Percentiles rank a stretch among this genome's conserved stretches.
phyloP scores from a whole-genome alignment of 768 basidiomycete genomes.

The Lactarius quietus region DNA sequence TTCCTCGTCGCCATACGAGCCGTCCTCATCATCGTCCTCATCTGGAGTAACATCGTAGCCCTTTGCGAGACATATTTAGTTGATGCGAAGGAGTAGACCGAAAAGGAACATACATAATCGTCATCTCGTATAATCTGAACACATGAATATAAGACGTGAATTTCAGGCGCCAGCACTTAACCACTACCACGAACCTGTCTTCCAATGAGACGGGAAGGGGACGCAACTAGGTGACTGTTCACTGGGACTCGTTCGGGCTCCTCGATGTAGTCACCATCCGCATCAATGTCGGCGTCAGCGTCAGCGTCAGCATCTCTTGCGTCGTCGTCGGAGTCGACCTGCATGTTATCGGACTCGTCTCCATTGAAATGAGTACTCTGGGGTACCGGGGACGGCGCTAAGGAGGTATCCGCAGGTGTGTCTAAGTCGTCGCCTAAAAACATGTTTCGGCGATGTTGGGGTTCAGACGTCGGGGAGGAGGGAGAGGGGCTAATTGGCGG shows the following conservation, averaged over 20 bases:
- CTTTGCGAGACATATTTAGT: constrained; percentile 36
- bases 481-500: constrained; percentile 29
- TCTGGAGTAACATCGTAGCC: constrained; percentile 52
- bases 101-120: constrained; percentile 48
- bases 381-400: constrained; percentile 29
- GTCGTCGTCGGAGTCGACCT: constrained; percentile 57
- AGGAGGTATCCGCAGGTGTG: constrained; percentile 28
- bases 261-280: constrained; percentile 57
- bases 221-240: constrained; percentile 39
- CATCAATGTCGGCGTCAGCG: constrained; percentile 60
- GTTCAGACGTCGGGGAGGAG: constrained; percentile 26
- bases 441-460: constrained; percentile 23
- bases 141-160: constrained; percentile 17
- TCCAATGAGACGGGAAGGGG: constrained; percentile 34
- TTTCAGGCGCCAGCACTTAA: constrained; percentile 14
- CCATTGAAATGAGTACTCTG: constrained; percentile 44
- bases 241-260: constrained; percentile 39
- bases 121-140: constrained; percentile 36
- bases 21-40: constrained; percentile 66
- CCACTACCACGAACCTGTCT: constrained; percentile 32
- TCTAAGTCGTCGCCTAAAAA: constrained; percentile 22
- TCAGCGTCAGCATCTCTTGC: constrained; percentile 37
- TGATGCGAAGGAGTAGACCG: constrained; percentile 25
- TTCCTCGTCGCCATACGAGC: constrained; percentile 74
- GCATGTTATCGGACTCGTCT: constrained; percentile 55